Evolutionary conservation across 2,329 filamentous ascomycete genomes (phyloP).

Genomic region (Exophiala alcalophila): DNA sequence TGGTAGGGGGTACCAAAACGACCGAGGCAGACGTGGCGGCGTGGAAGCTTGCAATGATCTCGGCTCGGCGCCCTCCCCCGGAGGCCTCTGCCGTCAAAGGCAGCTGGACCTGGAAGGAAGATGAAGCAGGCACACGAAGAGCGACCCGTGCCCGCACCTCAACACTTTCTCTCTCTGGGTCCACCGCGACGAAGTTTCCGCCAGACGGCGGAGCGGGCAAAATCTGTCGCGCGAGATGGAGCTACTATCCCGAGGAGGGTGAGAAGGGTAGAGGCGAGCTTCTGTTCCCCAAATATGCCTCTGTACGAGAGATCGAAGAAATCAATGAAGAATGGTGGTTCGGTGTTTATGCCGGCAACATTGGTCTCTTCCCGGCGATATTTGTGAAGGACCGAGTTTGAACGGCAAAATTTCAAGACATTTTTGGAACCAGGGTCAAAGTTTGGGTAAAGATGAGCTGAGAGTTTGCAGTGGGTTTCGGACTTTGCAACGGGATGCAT

Average conservation of each 20-base stretch:
- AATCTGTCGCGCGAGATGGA: slow-evolving; percentile 65
- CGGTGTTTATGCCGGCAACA: slow-evolving; percentile 77
- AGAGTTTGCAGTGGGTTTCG: no score
- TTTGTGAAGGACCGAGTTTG: slow-evolving; percentile 58
- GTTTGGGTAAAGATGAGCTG: no score
- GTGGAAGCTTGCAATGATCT: slow-evolving; percentile 24
- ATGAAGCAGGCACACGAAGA: slow-evolving; percentile 16
- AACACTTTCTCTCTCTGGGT: slow-evolving; percentile 10
- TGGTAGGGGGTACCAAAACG: slow-evolving; percentile 73
- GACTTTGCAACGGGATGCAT: no score
- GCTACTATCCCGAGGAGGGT: slow-evolving; percentile 67
- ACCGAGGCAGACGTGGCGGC: slow-evolving; percentile 53
- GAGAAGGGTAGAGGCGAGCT: slow-evolving; percentile 59
- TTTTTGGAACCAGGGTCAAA: no score
- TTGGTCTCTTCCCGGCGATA: slow-evolving; percentile 75
- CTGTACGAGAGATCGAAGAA: slow-evolving; percentile 78
- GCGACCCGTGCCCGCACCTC: slow-evolving; percentile 14
- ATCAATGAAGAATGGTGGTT: slow-evolving; percentile 89
- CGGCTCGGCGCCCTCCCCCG: slow-evolving; percentile 5
- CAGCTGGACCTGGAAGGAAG: slow-evolving; percentile 30
- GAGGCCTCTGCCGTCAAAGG: slow-evolving; percentile 12
- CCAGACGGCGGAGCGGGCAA: slow-evolving; percentile 72
- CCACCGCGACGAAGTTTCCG: slow-evolving; percentile 63
- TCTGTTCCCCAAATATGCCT: slow-evolving; percentile 76
- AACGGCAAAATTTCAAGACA: no score